These are phyloP conservation scores for Orbilia ellipsospora DNA, from an alignment of 2,329 filamentous ascomycete species.

Conservation along the genomic window DNA sequence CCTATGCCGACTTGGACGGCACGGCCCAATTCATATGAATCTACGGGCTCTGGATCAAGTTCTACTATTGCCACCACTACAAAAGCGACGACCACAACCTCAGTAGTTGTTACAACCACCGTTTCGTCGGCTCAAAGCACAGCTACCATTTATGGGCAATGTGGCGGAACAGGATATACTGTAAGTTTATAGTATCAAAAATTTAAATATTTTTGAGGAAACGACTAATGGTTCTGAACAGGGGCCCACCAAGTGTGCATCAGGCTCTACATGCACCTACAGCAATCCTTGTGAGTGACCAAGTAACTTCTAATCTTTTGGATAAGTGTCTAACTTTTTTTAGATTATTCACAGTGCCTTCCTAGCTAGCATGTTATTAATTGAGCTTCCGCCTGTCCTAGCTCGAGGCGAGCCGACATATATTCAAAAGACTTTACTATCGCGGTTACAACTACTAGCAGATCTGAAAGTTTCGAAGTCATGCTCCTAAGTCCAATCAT, in stretches of 20 bases:
- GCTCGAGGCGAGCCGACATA: too few relatives aligned
- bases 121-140: slow-evolving; percentile 4
- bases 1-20: slow-evolving; percentile 27
- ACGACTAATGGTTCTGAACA: too few relatives aligned
- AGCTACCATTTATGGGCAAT: slow-evolving; percentile 3
- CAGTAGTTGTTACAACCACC: neutral
- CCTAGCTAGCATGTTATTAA: neutral
- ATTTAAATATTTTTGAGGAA: too few relatives aligned
- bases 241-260: too few relatives aligned
- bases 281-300: neutral
- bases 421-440: too few relatives aligned
- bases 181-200: neutral
- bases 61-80: too few relatives aligned
- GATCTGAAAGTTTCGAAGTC: too few relatives aligned
- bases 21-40: slow-evolving; percentile 27
- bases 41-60: too few relatives aligned
- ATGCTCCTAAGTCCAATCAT: too few relatives aligned
- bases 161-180: slow-evolving; percentile 6
- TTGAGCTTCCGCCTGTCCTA: too few relatives aligned
- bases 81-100: neutral
- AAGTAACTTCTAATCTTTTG: neutral
- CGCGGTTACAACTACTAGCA: too few relatives aligned
- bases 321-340: slow-evolving; percentile 6
- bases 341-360: slow-evolving; percentile 5
- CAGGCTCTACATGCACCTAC: too few relatives aligned